These are phyloP conservation scores for Cryoendolithus antarcticus DNA, from an alignment of 2,329 filamentous ascomycete species.

Conservation along the genomic window DNA sequence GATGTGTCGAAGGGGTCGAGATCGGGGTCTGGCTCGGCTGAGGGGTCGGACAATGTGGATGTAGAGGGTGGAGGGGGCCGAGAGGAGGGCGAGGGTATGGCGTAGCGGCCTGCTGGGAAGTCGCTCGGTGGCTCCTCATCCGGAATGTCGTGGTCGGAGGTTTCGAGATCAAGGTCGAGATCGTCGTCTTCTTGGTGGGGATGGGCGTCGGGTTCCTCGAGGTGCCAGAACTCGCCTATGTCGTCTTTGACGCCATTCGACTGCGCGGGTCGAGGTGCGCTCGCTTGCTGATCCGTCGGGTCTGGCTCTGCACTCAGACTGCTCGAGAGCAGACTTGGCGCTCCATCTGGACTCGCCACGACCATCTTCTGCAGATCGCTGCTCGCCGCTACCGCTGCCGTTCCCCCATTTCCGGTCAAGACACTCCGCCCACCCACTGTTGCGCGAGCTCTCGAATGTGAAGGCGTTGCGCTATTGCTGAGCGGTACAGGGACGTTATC, in stretches of 20 bases:
- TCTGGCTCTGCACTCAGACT: too few relatives aligned
- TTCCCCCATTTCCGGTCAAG: not conserved
- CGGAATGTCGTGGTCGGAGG: not conserved
- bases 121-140: not conserved
- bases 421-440: not conserved
- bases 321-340: too few relatives aligned
- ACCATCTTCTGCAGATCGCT: not conserved
- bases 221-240: constrained; percentile 7
- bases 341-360: not conserved
- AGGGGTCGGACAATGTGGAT: too few relatives aligned
- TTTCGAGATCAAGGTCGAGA: not conserved
- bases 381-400: not conserved
- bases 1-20: too few relatives aligned
- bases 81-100: too few relatives aligned
- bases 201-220: constrained; percentile 8
- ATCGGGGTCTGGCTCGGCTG: too few relatives aligned
- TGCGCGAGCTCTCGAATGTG: constrained; percentile 16
- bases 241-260: constrained; percentile 4
- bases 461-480: constrained; percentile 17
- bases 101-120: not conserved
- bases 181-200: constrained; percentile 2
- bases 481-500: constrained; percentile 21
- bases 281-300: too few relatives aligned
- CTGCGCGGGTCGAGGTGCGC: not conserved
- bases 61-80: too few relatives aligned